These are phyloP conservation scores for Coffea humblotiana DNA, from an alignment of 305 asterid species.

Conservation along the genomic window DNA sequence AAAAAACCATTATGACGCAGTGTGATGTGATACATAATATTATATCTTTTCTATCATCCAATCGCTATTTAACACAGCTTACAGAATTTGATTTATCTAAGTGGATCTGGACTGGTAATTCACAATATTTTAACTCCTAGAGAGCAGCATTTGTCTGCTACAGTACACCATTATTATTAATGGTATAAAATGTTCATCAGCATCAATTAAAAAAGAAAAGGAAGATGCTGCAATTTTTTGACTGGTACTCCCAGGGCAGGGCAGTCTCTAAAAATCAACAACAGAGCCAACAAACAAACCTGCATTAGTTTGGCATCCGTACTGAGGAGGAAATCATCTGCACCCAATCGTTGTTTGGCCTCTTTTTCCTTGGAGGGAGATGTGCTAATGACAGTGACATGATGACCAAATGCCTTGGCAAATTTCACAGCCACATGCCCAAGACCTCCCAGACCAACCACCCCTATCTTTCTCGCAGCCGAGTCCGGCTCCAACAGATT, in stretches of 20 bases:
- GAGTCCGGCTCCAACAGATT: constrained; percentile 47
- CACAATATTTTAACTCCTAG: not conserved
- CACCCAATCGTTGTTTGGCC: constrained; percentile 60
- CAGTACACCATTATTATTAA: too few relatives aligned
- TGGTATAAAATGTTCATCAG: too few relatives aligned
- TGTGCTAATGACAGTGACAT: constrained; percentile 79
- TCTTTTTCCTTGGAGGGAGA: constrained; percentile 79
- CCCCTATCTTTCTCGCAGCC: constrained; percentile 49
- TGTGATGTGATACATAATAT: too few relatives aligned
- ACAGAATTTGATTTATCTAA: too few relatives aligned
- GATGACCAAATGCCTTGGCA: constrained; percentile 78
- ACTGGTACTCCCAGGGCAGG: not conserved
- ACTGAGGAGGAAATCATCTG: constrained; percentile 73
- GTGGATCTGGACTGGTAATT: not conserved
- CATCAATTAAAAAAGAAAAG: too few relatives aligned
- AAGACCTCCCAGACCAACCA: constrained; percentile 81
- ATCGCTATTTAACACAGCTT: not conserved
- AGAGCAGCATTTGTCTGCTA: too few relatives aligned
- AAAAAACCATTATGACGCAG: too few relatives aligned
- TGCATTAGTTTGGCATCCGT: constrained; percentile 57
- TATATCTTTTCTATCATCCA: not conserved
- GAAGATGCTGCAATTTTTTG: not conserved
- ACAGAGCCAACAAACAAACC: constrained; percentile 26
- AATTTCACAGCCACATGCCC: constrained; percentile 85
- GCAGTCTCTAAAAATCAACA: too few relatives aligned